phyloP scores from a whole-genome alignment of 139 green algal genomes.

The Astrephomene gubernaculifera region DNA sequence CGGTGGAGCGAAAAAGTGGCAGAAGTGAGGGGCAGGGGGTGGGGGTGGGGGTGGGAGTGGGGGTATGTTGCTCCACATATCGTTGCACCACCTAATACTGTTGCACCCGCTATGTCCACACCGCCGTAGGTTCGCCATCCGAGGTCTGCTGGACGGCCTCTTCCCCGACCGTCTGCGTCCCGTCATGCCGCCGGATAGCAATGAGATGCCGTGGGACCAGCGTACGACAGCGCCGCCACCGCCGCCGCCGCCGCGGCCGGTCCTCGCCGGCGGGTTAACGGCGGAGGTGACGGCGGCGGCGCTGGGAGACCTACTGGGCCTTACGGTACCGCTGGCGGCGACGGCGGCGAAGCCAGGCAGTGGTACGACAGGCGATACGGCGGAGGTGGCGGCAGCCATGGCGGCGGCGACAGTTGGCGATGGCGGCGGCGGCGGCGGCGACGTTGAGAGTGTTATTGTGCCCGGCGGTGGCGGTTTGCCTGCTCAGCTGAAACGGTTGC shows the following conservation, averaged over 20 bases:
- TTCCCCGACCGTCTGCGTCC: background rate
- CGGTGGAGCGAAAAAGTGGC: too few species aligned
- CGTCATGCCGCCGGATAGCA: background rate
- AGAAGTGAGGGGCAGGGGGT: too few species aligned
- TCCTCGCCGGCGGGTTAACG: background rate
- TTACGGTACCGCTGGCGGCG: background rate
- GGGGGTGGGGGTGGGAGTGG: too few species aligned
- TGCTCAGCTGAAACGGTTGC: constrained; percentile 41
- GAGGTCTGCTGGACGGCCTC: constrained; percentile 51
- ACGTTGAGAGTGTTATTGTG: background rate
- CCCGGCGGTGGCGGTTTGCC: background rate
- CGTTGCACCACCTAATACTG: too few species aligned
- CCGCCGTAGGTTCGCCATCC: constrained; percentile 42
- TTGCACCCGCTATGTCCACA: too few species aligned
- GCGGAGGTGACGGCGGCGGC: background rate
- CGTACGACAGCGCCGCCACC: background rate
- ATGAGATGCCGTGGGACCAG: too few species aligned
- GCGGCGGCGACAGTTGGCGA: background rate
- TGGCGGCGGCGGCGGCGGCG: background rate
- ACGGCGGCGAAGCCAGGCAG: background rate
- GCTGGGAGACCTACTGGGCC: background rate
- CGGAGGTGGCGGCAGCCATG: background rate
- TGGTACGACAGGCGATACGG: too few species aligned
- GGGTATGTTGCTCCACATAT: too few species aligned
- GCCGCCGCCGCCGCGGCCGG: constrained; percentile 6